Conservation (phyloP, 345 rosid species). For the Eucalyptus tenuipes region DNA sequence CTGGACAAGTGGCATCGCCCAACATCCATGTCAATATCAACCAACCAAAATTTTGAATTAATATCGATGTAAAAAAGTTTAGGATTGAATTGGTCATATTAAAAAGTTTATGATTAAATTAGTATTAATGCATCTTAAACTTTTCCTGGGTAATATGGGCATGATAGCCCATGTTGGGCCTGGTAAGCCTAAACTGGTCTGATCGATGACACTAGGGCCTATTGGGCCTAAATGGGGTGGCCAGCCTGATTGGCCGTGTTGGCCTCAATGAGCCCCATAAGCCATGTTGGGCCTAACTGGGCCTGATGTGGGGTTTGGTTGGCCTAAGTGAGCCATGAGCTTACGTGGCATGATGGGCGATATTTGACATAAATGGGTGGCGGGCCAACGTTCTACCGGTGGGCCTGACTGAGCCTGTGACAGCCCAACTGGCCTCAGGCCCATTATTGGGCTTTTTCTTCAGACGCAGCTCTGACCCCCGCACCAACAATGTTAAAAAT, state of each 20-base stretch:
- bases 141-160: neutral
- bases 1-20: too few species aligned
- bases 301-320: neutral
- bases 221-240: neutral
- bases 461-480: too few species aligned
- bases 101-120: too few species aligned
- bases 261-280: neutral
- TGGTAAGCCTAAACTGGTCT: neutral
- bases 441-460: too few species aligned
- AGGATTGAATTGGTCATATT: too few species aligned
- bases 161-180: neutral
- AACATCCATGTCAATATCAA: fast-evolving
- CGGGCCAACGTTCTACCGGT: neutral
- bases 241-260: neutral
- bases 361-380: neutral
- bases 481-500: too few species aligned
- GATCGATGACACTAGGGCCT: neutral
- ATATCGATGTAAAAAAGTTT: too few species aligned
- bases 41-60: too few species aligned
- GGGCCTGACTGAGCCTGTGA: neutral
- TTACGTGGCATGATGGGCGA: neutral
- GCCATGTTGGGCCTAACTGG: neutral
- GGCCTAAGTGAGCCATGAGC: neutral
- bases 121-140: too few species aligned
- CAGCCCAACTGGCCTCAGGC: neutral